Conservation (phyloP, 139 green algal species). For the Pleodorina starrii region DNA sequence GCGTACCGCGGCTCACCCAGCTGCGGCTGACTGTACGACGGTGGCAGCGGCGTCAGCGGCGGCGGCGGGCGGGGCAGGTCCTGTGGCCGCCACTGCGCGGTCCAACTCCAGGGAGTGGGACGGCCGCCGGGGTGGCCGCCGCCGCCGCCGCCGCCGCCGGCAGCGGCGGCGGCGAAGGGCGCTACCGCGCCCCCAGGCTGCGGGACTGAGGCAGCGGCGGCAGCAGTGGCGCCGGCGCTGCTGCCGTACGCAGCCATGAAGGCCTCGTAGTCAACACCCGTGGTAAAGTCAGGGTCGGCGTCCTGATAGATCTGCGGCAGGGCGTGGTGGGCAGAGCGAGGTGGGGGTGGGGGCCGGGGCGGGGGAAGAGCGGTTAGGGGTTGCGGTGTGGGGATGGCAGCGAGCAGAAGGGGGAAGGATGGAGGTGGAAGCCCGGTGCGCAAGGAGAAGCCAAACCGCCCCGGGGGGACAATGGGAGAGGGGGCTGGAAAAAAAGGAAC, state of each 20-base stretch:
- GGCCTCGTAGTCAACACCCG: slow-evolving; percentile 17
- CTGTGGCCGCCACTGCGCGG: background rate
- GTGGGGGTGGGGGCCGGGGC: too few species aligned
- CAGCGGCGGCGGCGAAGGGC: background rate
- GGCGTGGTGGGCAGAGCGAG: background rate
- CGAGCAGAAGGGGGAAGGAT: too few species aligned
- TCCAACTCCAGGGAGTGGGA: background rate
- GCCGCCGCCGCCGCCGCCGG: background rate
- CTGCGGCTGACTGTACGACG: background rate
- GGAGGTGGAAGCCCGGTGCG: too few species aligned
- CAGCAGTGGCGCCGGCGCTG: too few species aligned
- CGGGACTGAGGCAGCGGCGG: background rate
- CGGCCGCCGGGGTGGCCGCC: background rate
- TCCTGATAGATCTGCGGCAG: slow-evolving; percentile 11
- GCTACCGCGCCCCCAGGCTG: background rate
- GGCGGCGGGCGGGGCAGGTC: background rate
- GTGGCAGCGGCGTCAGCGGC: background rate
- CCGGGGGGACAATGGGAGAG: too few species aligned
- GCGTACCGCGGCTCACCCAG: background rate
- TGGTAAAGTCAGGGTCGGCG: background rate
- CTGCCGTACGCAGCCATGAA: slow-evolving; percentile 13
- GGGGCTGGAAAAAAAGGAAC: too few species aligned
- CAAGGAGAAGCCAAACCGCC: too few species aligned
- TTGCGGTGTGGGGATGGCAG: too few species aligned
- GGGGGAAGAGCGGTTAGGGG: too few species aligned